Base-by-base conservation (phyloP, 768 basidiomycete genomes). In the Tubosaeta sp. region DNA sequence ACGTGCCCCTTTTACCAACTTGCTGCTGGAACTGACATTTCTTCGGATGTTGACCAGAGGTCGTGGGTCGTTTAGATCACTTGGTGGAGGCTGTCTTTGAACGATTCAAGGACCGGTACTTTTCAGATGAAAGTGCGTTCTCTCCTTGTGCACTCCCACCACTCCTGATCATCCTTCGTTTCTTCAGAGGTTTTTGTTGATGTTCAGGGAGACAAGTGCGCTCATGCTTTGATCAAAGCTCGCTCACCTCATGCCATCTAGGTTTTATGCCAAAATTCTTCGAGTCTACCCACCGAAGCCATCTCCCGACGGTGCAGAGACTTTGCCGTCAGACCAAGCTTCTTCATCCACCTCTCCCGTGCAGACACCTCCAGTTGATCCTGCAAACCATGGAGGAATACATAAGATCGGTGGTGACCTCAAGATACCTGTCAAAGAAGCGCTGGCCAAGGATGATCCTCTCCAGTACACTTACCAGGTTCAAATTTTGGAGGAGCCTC, bases 31-130 rank as follows among this genome's bases (percentile, higher is more conserved):
- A 25, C 50, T 59, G 46, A 60, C 58, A 18, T 53, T 9, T 43
- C 29, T 29, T 51, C 13, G 53, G 51, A 42, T 52, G 38, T 61
- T 36, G 56, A 54, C 56, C 70, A 96, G 94, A 96, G 85, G 90
- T 97, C 59, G 88, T 97, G 71, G 95, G 96, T 42, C 87, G 96
- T 52, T 76, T 98, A 48, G 95, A 99, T 71, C 89, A 90, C 62
- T 77, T 99, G 18, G 93, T 95, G 16, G 96, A 99, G 68, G 86
- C 87, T 44, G 90, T 97, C 34, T 96, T 84, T 62, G 94, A 97
- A 56, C 87, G 96, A 47, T 98, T 93, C 79, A 93, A 94, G 62
- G 90, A 98, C 72, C 82, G 96, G 27, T 99, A 93, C 70, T 98
- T 93, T 70, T 73, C 80, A 38, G 85, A 83, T 59, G 96, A 99